These are phyloP conservation scores for Vitis hybrid DNA, from an alignment of 177 flowering plant genomes.

Conservation along the genomic window DNA sequence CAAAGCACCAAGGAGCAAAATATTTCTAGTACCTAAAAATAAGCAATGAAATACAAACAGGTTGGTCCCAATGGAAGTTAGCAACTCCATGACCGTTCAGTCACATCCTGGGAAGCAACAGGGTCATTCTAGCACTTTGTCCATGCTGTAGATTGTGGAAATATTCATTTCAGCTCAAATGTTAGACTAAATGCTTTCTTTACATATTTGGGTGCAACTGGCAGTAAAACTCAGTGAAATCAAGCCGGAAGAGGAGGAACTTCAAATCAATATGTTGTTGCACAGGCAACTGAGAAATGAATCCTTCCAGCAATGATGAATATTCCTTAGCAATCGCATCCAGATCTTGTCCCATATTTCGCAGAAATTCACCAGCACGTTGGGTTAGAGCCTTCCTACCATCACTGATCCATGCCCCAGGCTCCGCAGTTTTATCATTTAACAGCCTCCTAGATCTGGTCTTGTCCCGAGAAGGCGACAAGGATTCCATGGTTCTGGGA, in stretches of 20 bases:
- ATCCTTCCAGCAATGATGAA: slow-evolving; percentile 66
- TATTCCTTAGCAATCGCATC: slow-evolving; percentile 72
- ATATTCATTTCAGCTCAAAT: not conserved
- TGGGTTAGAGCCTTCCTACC: slow-evolving; percentile 86
- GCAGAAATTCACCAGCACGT: slow-evolving; percentile 79
- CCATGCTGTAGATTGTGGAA: not conserved
- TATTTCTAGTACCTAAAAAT: slow-evolving; percentile 13
- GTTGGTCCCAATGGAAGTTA: slow-evolving; percentile 14
- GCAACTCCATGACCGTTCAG: slow-evolving; percentile 7
- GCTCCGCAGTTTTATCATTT: slow-evolving; percentile 37
- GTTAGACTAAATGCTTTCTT: not conserved
- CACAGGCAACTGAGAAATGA: slow-evolving; percentile 81
- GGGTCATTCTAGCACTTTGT: not conserved
- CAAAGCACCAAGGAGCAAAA: not conserved
- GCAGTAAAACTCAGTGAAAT: slow-evolving; percentile 92
- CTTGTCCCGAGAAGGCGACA: slow-evolving; percentile 44
- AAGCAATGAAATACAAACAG: slow-evolving; percentile 13
- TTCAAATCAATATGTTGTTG: slow-evolving; percentile 93
- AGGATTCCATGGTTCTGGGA: slow-evolving; percentile 48
- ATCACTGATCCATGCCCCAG: slow-evolving; percentile 68
- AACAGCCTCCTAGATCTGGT: slow-evolving; percentile 31
- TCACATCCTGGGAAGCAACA: not conserved
- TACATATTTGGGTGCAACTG: slow-evolving; percentile 36
- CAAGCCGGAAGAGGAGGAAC: slow-evolving; percentile 89
- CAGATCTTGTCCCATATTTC: slow-evolving; percentile 66